Percentiles rank a stretch among this genome's conserved stretches.
Conservation (phyloP, 129 eudicot genomes). For the Gnaphalium uliginosum region DNA sequence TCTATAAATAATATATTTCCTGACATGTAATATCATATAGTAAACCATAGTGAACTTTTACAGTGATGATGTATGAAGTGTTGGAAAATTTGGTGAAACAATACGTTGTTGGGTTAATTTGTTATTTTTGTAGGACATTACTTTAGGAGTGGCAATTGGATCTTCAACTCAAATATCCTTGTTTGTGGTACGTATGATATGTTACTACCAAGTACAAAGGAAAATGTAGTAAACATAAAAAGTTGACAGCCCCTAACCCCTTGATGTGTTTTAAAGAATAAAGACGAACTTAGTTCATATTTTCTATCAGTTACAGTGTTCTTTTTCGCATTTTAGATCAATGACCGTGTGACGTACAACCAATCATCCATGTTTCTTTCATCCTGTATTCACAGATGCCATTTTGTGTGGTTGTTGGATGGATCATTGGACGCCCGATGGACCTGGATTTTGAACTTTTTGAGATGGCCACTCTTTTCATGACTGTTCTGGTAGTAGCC, state of each 20-base stretch:
- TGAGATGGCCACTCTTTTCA: constrained; percentile 73
- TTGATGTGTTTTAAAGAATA: not conserved
- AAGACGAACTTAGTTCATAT: not conserved
- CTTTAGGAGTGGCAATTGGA: constrained; percentile 31
- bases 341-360: too few relatives aligned
- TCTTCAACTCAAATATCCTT: constrained; percentile 35
- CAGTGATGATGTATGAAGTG: not conserved
- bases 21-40: not conserved
- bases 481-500: constrained; percentile 77
- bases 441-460: constrained; percentile 74
- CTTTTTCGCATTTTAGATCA: not conserved
- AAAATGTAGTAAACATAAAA: not conserved
- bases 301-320: constrained; percentile 7
- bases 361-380: not conserved
- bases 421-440: constrained; percentile 71
- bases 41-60: constrained; percentile 2
- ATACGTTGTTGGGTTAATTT: too few relatives aligned
- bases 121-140: constrained; percentile 28
- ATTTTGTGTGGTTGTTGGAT: constrained; percentile 71
- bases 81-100: too few relatives aligned
- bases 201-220: not conserved
- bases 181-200: constrained; percentile 33
- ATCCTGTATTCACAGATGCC: constrained; percentile 54
- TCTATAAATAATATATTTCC: not conserved
- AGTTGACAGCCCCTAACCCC: not conserved